phyloP scores from a whole-genome alignment of 352 stramenopile species.

The Phytophthora melonis region DNA sequence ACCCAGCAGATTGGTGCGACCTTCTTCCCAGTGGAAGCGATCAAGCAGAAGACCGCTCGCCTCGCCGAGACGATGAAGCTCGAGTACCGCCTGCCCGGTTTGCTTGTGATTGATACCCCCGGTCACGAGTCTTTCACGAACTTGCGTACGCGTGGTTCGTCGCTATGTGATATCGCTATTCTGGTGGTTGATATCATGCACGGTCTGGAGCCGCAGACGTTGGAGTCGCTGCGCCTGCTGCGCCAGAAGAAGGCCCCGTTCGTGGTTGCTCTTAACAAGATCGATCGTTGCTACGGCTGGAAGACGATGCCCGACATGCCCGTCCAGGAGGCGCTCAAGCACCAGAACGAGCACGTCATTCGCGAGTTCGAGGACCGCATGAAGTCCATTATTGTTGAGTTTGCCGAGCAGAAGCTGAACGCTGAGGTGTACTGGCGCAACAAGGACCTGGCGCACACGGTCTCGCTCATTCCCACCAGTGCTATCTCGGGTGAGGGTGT shows the following conservation, averaged over 20 bases:
- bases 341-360: constrained; percentile 94
- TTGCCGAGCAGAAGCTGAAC: constrained; percentile 98
- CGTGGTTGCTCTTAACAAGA: constrained; percentile 99
- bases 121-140: constrained; percentile 99
- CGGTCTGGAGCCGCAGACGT: constrained; percentile 98
- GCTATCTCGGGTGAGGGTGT: constrained; percentile 99
- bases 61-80: constrained; percentile 82
- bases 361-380: constrained; percentile 96
- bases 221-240: constrained; percentile 99
- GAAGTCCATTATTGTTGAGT: constrained; percentile 94
- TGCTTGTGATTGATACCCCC: constrained; percentile 99
- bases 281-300: constrained; percentile 99
- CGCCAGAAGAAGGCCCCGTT: constrained; percentile 96
- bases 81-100: constrained; percentile 91
- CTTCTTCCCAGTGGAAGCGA: constrained; percentile 94
- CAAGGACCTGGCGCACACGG: constrained; percentile 95
- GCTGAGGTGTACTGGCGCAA: constrained; percentile 99
- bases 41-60: constrained; percentile 90
- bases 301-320: constrained; percentile 96
- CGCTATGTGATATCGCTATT: constrained; percentile 99
- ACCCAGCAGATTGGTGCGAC: constrained; percentile 98
- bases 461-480: constrained; percentile 98
- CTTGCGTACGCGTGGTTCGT: constrained; percentile 96
- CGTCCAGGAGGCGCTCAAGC: constrained; percentile 92
- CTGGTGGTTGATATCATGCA: constrained; percentile 99